These are phyloP conservation scores for Ophioceras dolichostomum DNA, from an alignment of 2,329 filamentous ascomycete species.

Conservation along the genomic window DNA sequence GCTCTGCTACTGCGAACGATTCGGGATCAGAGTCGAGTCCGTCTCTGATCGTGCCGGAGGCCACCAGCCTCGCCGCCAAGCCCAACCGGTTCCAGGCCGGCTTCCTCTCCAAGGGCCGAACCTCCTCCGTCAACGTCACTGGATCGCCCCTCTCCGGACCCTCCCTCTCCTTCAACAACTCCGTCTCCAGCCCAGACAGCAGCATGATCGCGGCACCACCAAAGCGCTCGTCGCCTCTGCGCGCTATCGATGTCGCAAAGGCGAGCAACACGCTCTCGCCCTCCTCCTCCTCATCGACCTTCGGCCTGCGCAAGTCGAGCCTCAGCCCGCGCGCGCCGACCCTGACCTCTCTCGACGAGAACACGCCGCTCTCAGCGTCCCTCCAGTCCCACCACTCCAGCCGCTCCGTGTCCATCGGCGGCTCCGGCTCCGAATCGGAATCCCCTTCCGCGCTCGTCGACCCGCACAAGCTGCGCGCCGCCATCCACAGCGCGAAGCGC, in stretches of 20 bases:
- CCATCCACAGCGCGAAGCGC: constrained; percentile 40
- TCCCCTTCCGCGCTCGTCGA: constrained; percentile 36
- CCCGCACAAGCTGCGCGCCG: constrained; percentile 39
- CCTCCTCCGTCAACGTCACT: constrained; percentile 26
- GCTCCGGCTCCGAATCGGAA: constrained; percentile 25
- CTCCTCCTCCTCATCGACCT: constrained; percentile 16
- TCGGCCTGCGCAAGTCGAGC: constrained; percentile 4
- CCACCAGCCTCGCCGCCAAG: constrained; percentile 29
- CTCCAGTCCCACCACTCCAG: neutral
- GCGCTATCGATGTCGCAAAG: constrained; percentile 36
- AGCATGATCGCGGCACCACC: too few relatives aligned
- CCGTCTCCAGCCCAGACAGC: constrained; percentile 33
- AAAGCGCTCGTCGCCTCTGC: constrained; percentile 27
- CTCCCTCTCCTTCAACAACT: constrained; percentile 1
- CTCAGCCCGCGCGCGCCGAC: constrained; percentile 21
- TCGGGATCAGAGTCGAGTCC: constrained; percentile 46
- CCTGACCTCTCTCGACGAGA: constrained; percentile 32
- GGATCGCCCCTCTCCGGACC: constrained; percentile 4
- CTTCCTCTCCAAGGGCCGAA: constrained; percentile 54
- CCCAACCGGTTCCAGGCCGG: constrained; percentile 77
- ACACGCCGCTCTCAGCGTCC: constrained; percentile 26
- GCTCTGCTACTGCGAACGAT: constrained; percentile 8
- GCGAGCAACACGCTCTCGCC: constrained; percentile 37
- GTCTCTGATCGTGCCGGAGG: constrained; percentile 42
- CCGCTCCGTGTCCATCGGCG: constrained; percentile 4